A percentile compares a stretch with the other conserved stretches of the same genome.
Conservation (phyloP, 2,329 filamentous ascomycete species). For the Cercospora sp. region DNA sequence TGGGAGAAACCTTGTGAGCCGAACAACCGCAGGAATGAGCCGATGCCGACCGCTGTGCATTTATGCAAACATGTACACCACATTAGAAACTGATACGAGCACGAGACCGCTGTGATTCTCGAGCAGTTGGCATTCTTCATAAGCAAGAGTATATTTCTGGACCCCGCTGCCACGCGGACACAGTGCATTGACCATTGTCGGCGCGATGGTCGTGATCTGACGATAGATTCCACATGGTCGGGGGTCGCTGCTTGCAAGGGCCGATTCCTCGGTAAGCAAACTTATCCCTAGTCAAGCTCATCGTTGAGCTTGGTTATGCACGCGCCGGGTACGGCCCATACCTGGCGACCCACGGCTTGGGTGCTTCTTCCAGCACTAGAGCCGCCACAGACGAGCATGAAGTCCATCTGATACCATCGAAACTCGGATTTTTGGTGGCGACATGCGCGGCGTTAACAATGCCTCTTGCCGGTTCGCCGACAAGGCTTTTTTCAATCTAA, state of each 20-base stretch:
- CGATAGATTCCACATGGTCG: background rate
- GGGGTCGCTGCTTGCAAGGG: background rate
- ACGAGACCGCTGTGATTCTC: background rate
- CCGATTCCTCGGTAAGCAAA: background rate
- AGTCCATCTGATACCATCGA: background rate
- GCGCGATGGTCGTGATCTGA: background rate
- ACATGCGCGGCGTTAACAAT: background rate
- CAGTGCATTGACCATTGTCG: background rate
- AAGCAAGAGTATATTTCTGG: background rate
- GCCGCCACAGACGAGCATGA: background rate
- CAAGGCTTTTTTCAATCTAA: background rate
- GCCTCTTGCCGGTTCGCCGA: background rate
- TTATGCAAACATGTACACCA: background rate
- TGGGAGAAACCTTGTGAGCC: background rate
- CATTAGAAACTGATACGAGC: background rate
- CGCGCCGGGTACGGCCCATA: background rate
- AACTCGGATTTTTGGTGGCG: background rate
- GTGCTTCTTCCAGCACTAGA: constrained; percentile 5
- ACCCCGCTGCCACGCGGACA: background rate
- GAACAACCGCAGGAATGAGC: background rate
- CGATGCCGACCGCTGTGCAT: background rate
- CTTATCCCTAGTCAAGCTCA: background rate
- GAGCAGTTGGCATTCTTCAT: background rate
- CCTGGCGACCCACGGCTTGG: background rate
- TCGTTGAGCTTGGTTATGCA: background rate